A percentile compares a stretch with the other conserved stretches of the same genome.
These are phyloP conservation scores for Apiospora koreana DNA, from an alignment of 2,329 filamentous ascomycete species.

Conservation along the genomic window DNA sequence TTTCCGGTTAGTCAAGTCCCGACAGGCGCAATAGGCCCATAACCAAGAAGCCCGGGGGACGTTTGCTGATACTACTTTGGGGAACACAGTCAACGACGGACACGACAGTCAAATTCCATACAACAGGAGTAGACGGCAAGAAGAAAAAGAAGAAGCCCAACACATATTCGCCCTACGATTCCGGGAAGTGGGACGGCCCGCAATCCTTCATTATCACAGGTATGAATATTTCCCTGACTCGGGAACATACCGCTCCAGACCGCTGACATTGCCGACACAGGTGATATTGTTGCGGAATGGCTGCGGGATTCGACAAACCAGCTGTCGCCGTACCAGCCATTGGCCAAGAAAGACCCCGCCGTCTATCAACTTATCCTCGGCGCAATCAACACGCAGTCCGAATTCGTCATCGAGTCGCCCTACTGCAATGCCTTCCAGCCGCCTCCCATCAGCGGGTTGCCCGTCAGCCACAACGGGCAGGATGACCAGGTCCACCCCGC, in stretches of 20 bases:
- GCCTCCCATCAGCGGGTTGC: conserved; percentile 77
- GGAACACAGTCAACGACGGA: conserved; percentile 70
- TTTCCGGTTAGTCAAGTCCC: conserved; percentile 58
- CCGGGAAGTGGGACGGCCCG: conserved; percentile 74
- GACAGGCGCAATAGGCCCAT: background rate
- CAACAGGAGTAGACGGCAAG: conserved; percentile 60
- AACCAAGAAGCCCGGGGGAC: background rate
- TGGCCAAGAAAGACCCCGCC: conserved; percentile 78
- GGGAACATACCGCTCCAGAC: background rate
- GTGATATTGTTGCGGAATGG: conserved; percentile 90
- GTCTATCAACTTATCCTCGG: conserved; percentile 83
- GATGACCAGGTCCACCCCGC: conserved; percentile 81
- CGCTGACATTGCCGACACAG: conserved; percentile 17
- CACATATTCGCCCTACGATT: conserved; percentile 38
- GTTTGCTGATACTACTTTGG: conserved; percentile 15
- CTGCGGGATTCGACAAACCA: conserved; percentile 92
- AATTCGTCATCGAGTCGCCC: conserved; percentile 90
- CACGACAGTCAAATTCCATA: conserved; percentile 87
- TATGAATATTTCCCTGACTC: conserved; percentile 8
- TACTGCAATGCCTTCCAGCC: conserved; percentile 99
- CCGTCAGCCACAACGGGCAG: conserved; percentile 74
- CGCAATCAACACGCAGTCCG: conserved; percentile 93
- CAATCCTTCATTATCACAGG: conserved; percentile 94
- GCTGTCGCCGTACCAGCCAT: conserved; percentile 81
- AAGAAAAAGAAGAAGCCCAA: conserved; percentile 26